These are phyloP conservation scores for Mimosa bimucronata DNA, from an alignment of 306 rosid species.

Conservation along the genomic window DNA sequence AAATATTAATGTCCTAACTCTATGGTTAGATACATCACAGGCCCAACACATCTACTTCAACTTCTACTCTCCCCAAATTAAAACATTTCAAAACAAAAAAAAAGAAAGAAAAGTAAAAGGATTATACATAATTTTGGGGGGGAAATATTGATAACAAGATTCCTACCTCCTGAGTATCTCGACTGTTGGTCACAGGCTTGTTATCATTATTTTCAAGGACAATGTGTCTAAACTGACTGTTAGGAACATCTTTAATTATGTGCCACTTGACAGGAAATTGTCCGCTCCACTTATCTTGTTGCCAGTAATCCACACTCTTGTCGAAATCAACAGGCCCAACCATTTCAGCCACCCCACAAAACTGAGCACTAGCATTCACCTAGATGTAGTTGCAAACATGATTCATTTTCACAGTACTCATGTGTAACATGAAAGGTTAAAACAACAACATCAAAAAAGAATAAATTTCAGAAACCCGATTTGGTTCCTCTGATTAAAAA, in stretches of 20 bases:
- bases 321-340: slow-evolving; percentile 89
- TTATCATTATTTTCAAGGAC: slow-evolving; percentile 86
- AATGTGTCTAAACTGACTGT: slow-evolving; percentile 88
- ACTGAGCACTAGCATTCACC: slow-evolving; percentile 96
- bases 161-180: slow-evolving; percentile 91
- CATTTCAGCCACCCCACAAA: slow-evolving; percentile 96
- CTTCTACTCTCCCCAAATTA: slow-evolving; percentile 10
- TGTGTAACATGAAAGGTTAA: slow-evolving; percentile 19
- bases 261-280: slow-evolving; percentile 92
- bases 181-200: slow-evolving; percentile 93
- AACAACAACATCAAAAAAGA: neutral
- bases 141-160: slow-evolving; percentile 23
- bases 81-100: neutral
- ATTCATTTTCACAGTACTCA: slow-evolving; percentile 13
- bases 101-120: slow-evolving; percentile 21
- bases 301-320: slow-evolving; percentile 87
- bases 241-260: slow-evolving; percentile 81
- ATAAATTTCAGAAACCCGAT: neutral
- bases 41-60: slow-evolving; percentile 1
- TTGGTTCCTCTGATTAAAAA: slow-evolving; percentile 5
- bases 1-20: slow-evolving; percentile 22
- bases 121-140: slow-evolving; percentile 16
- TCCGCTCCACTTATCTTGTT: slow-evolving; percentile 94
- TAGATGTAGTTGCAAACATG: slow-evolving; percentile 37
- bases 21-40: slow-evolving; percentile 11